A percentile compares a stretch with the other conserved stretches of the same genome.
phyloP scores from a whole-genome alignment of 805 yeast species.

The Kazachstania kunashirensis region DNA sequence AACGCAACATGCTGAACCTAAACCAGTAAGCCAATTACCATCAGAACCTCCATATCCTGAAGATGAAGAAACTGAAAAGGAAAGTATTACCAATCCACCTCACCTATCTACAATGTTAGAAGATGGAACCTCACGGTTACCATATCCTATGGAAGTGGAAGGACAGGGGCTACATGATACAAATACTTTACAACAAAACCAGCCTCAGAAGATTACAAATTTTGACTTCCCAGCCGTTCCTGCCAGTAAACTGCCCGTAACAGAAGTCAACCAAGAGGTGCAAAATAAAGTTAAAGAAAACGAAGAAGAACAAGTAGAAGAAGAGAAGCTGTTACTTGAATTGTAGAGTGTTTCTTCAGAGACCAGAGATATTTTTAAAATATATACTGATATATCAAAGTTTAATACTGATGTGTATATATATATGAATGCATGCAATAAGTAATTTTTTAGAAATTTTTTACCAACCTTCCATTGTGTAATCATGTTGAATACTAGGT shows the following conservation, averaged over 20 bases:
- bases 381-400: background rate
- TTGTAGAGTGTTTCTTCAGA: conserved; percentile 9
- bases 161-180: background rate
- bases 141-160: conserved; percentile 17
- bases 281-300: conserved; percentile 7
- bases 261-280: no score
- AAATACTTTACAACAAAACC: background rate
- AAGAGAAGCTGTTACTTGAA: conserved; percentile 26
- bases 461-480: conserved; percentile 91
- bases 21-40: no score
- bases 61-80: conserved; percentile 10
- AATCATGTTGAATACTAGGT: conserved; percentile 95
- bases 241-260: conserved; percentile 17
- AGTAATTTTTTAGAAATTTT: background rate
- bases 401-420: background rate
- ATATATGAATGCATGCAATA: background rate
- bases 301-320: conserved; percentile 15
- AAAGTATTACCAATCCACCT: background rate
- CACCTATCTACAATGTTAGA: no score
- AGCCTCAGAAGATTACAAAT: conserved; percentile 26
- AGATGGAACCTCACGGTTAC: conserved; percentile 5
- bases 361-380: background rate
- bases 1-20: no score
- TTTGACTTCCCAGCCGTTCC: conserved; percentile 37
- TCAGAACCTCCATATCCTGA: conserved; percentile 27